Base-by-base conservation (phyloP, 495 filamentous ascomycete species). In the Hyaloscypha finlandica region DNA sequence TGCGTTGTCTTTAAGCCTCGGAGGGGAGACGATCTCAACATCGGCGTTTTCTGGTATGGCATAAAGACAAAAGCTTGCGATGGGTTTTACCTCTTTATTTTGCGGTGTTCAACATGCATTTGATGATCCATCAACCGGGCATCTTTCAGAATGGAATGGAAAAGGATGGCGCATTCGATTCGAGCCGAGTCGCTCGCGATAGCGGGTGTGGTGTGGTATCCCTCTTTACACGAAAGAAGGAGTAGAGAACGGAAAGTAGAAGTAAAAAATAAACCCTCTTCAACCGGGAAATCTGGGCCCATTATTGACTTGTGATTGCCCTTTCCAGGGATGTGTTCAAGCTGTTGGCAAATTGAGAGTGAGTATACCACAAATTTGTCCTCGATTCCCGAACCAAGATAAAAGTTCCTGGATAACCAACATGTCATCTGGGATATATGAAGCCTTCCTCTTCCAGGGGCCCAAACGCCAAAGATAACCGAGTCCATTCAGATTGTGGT, bases 111-210 rank as follows among this genome's bases (percentile, higher is more conserved):
- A 74, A 72, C 73, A 74, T n/a, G 73, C 70, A 74, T 74, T 16
- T 52, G 70, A 71, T 71, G 71, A 75, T 77, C 77, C 78, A 81
- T 81, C 78, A 81, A 81, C 78, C 78, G 78, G 77, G 73, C 77
- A 74, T 77, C 72, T 63, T 61, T 42, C n/a, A 32, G 39, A 25
- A 64, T 61, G 64, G 70, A 31, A 25, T 30, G 37, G 48, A 33
- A n/a, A 29, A 1, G 42, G 19, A 35, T 60, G 58, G 53, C 29
- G 53, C 20, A 29, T 56, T 55, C 29, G 52, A 4, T 12, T 53
- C 61, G 53, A 65, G 61, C 57, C 25, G 59, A 31, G 29, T 14
- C 56, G 55, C 35, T 37, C 35, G 6, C 35, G 8, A 12, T 1
- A 37, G 35, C 12, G 42, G 42, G n/a, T 48, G 58, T 54, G 55